These are phyloP conservation scores for Chalciporus piperatus DNA, from an alignment of 768 basidiomycete genomes.

Conservation along the genomic window DNA sequence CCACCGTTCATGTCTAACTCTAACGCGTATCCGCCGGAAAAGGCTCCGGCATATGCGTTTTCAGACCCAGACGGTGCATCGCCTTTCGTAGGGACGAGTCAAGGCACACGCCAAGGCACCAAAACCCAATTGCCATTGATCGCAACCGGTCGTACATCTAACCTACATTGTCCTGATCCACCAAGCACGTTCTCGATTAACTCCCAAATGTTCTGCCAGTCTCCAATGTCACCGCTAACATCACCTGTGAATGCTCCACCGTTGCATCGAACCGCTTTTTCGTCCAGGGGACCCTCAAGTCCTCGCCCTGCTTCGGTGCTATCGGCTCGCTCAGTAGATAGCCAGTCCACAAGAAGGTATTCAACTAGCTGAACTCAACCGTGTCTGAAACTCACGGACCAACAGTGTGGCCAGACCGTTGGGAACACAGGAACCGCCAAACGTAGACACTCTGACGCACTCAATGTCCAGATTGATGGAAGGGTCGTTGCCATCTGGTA, in stretches of 20 bases:
- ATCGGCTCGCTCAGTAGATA: not conserved
- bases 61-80: not conserved
- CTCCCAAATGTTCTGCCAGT: not conserved
- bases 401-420: not conserved
- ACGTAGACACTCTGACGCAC: constrained; percentile 5
- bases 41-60: not conserved
- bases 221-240: not conserved
- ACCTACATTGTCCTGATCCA: not conserved
- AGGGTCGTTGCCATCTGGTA: not conserved
- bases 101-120: not conserved
- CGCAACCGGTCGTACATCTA: not conserved
- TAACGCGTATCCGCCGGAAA: not conserved
- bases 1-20: not conserved
- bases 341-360: constrained; percentile 12
- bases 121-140: not conserved
- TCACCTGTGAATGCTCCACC: not conserved
- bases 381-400: not conserved
- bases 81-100: not conserved
- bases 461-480: constrained; percentile 10
- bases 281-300: not conserved
- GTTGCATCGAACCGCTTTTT: not conserved
- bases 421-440: not conserved
- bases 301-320: not conserved
- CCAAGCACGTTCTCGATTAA: not conserved
- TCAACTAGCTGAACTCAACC: not conserved